Conservation (phyloP, 2,329 filamentous ascomycete species). For the Aspergillus japonicus region DNA sequence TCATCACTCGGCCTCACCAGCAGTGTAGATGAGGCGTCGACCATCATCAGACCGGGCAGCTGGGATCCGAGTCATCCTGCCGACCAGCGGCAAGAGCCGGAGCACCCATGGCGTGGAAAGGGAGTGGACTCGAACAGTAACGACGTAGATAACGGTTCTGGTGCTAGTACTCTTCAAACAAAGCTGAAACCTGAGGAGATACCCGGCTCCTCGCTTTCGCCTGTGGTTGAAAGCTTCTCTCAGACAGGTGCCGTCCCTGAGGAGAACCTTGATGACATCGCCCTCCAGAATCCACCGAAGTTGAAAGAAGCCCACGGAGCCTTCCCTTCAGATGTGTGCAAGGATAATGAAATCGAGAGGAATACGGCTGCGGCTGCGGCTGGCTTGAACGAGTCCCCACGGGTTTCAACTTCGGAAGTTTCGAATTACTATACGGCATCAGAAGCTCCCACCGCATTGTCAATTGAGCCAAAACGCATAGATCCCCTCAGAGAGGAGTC, state of each 20-base stretch:
- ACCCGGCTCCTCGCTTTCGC: constrained; percentile 22
- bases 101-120: constrained; percentile 9
- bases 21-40: constrained; percentile 35
- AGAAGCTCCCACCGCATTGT: constrained; percentile 41
- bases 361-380: constrained; percentile 27
- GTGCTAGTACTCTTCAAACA: constrained; percentile 5
- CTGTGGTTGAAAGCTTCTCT: constrained; percentile 30
- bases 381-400: constrained; percentile 30
- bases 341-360: constrained; percentile 25
- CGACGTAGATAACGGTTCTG: constrained; percentile 6
- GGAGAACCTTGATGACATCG: constrained; percentile 12
- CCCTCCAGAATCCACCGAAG: background rate
- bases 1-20: constrained; percentile 35
- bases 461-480: constrained; percentile 26
- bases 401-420: constrained; percentile 37
- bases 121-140: constrained; percentile 6
- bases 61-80: constrained; percentile 20
- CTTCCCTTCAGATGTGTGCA: constrained; percentile 21
- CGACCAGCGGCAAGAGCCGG: constrained; percentile 12
- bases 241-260: constrained; percentile 13
- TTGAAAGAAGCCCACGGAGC: constrained; percentile 8
- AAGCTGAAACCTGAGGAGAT: constrained; percentile 15
- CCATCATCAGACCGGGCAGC: constrained; percentile 18
- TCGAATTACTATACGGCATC: constrained; percentile 48
- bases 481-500: constrained; percentile 19